Evolutionary conservation across 2,329 filamentous ascomycete genomes (phyloP).

Genomic region (Thelonectria discophora): DNA sequence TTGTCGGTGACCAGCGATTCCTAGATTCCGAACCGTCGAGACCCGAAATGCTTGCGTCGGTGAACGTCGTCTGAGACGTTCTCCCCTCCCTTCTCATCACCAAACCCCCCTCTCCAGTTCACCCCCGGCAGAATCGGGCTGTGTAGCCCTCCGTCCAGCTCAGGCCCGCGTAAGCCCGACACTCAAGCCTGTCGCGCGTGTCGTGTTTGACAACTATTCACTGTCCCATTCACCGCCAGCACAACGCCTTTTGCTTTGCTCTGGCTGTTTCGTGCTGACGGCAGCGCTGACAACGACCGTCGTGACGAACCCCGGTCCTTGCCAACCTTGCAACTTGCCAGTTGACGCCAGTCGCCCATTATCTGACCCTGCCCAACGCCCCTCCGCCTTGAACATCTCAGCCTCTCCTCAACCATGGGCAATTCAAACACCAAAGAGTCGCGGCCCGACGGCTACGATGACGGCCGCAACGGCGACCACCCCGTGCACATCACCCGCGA

Average conservation of each 20-base stretch:
- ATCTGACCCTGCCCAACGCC: constrained; percentile 17
- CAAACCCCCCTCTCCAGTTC: constrained; percentile 12
- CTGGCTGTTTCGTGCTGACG: constrained; percentile 9
- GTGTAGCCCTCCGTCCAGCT: constrained; percentile 28
- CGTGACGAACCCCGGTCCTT: constrained; percentile 23
- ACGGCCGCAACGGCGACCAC: constrained; percentile 37
- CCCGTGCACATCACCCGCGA: constrained; percentile 34
- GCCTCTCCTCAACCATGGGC: constrained; percentile 45
- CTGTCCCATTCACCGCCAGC: constrained; percentile 15
- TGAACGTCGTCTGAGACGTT: constrained; percentile 41
- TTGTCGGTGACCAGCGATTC: constrained; percentile 3
- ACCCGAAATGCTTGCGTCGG: constrained; percentile 40
- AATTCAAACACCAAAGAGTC: constrained; percentile 53
- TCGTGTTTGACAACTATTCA: constrained; percentile 2
- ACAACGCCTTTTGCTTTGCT: constrained; percentile 5
- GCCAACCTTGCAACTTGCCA: constrained; percentile 14
- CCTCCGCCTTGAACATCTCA: constrained; percentile 11
- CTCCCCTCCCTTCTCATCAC: constrained; percentile 27
- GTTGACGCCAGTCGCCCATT: constrained; percentile 12
- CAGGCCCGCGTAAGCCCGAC: constrained; percentile 21
- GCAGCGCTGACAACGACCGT: constrained; percentile 17
- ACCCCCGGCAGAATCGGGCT: constrained; percentile 31
- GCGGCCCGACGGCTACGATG: constrained; percentile 43
- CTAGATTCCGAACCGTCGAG: constrained; percentile 3
- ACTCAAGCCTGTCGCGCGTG: constrained; percentile 6